Evolutionary conservation across 148 eudicot species (phyloP).

Genomic region (Rhododendron simsii): DNA sequence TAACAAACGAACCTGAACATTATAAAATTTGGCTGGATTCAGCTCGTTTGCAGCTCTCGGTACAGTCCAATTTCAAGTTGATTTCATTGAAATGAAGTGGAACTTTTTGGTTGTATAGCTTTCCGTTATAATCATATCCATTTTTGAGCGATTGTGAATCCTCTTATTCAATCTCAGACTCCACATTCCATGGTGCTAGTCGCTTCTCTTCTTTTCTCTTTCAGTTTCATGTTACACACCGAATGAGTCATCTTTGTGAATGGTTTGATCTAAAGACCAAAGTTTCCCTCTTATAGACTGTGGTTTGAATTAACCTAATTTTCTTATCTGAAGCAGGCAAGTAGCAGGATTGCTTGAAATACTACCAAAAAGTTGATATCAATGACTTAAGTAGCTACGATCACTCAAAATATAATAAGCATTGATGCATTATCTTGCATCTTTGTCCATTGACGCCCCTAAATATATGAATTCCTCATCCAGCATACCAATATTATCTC

Average conservation of each 20-base stretch:
- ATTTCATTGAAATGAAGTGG: background rate
- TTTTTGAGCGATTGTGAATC: background rate
- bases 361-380: background rate
- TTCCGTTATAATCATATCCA: background rate
- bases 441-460: conserved; percentile 6
- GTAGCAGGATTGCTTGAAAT: background rate
- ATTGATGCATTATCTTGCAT: conserved; percentile 8
- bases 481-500: conserved; percentile 9
- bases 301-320: background rate
- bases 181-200: background rate
- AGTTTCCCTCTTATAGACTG: background rate
- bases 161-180: background rate
- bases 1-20: background rate
- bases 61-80: background rate
- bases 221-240: background rate
- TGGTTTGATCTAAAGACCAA: background rate
- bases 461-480: conserved; percentile 10
- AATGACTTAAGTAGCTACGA: background rate
- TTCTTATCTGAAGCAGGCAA: conserved; percentile 7
- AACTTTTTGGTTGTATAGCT: background rate
- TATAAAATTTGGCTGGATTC: background rate
- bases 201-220: background rate
- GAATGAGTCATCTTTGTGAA: background rate
- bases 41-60: background rate
- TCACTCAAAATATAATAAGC: background rate